Conservation (phyloP, 148 eudicot genomes). For the Drosera capensis region DNA sequence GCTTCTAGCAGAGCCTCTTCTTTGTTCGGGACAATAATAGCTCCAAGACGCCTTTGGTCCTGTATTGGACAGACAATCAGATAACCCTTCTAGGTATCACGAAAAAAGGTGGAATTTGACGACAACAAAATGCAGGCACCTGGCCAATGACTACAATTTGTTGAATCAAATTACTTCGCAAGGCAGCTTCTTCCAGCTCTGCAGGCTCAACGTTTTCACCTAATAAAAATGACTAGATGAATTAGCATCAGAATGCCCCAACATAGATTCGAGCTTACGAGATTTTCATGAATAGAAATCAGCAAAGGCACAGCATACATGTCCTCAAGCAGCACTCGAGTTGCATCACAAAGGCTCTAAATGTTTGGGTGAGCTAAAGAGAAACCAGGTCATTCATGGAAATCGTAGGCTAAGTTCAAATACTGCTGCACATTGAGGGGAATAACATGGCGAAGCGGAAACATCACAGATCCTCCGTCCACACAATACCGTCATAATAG, state of each 20-base stretch:
- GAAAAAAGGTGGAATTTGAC: not conserved
- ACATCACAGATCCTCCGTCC: too few relatives aligned
- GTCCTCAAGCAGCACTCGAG: too few relatives aligned
- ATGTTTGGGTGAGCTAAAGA: too few relatives aligned
- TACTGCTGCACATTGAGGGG: too few relatives aligned
- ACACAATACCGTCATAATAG: not conserved
- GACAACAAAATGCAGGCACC: conserved; percentile 20
- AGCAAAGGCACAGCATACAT: too few relatives aligned
- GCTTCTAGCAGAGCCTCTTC: conserved; percentile 52
- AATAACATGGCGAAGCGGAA: not conserved
- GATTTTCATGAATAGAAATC: too few relatives aligned
- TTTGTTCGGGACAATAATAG: conserved; percentile 77
- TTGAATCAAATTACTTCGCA: conserved; percentile 68
- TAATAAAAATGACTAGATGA: conserved; percentile 5
- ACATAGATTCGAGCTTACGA: not conserved
- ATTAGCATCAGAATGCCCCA: not conserved
- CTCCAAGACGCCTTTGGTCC: conserved; percentile 94
- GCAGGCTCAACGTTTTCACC: conserved; percentile 98
- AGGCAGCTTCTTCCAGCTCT: conserved; percentile 86
- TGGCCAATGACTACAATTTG: conserved; percentile 90
- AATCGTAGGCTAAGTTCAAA: too few relatives aligned
- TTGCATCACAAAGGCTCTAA: too few relatives aligned
- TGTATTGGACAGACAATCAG: conserved; percentile 8
- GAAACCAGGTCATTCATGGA: too few relatives aligned
- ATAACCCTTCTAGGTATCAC: not conserved